Evolutionary conservation across 768 basidiomycete genomes (phyloP).

Genomic region (Suillus lakei): DNA sequence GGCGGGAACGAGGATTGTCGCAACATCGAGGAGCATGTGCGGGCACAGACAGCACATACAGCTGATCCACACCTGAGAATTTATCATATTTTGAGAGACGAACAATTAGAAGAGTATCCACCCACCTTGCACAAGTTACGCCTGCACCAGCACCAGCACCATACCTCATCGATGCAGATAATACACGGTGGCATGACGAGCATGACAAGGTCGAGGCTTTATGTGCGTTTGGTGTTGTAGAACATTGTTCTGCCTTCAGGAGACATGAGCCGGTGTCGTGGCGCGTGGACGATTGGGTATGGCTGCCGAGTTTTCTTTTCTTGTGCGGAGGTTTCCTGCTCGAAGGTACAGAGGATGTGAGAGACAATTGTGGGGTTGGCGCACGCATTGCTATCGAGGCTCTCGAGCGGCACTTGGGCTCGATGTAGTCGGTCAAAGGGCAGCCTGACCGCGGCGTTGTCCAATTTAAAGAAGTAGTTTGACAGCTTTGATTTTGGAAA

Average conservation of each 20-base stretch:
- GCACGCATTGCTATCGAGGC: slow-evolving; percentile 21
- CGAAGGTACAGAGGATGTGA: slow-evolving; percentile 12
- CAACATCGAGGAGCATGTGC: slow-evolving; percentile 41
- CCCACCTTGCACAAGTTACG: slow-evolving; percentile 26
- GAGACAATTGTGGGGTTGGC: slow-evolving; percentile 18
- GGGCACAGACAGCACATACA: slow-evolving; percentile 41
- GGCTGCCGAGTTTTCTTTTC: slow-evolving; percentile 28
- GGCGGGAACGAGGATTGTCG: slow-evolving; percentile 38
- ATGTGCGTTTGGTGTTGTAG: slow-evolving; percentile 18
- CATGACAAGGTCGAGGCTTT: slow-evolving; percentile 25
- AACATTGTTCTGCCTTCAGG: slow-evolving; percentile 18
- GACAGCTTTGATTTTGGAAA: slow-evolving; percentile 25
- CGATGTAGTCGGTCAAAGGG: slow-evolving; percentile 5
- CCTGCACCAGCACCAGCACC: slow-evolving; percentile 14
- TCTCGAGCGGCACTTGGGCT: neutral
- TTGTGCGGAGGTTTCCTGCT: slow-evolving; percentile 26
- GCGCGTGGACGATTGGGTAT: slow-evolving; percentile 1
- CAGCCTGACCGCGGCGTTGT: slow-evolving; percentile 1
- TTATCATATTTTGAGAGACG: neutral
- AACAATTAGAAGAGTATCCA: neutral
- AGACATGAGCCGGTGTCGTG: slow-evolving; percentile 10
- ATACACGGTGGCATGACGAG: slow-evolving; percentile 35
- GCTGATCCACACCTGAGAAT: slow-evolving; percentile 35
- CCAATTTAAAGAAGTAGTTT: slow-evolving; percentile 5
- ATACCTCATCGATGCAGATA: slow-evolving; percentile 24